phyloP scores from a whole-genome alignment of 1,284 basidiomycete genomes.

The Ganoderma multipileum region DNA sequence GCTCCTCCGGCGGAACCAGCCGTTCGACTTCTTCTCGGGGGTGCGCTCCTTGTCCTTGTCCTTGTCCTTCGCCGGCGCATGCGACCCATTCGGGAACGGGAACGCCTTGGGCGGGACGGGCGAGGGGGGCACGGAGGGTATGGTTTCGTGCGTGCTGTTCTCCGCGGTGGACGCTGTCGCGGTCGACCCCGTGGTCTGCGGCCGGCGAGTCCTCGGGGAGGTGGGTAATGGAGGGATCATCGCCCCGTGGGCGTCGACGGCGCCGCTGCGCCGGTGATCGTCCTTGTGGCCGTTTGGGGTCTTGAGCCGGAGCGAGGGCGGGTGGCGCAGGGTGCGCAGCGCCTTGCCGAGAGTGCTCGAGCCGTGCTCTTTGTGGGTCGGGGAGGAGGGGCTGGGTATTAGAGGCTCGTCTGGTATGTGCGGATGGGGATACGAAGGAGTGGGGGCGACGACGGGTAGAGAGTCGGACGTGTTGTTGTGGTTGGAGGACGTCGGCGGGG shows the following conservation, averaged over 20 bases:
- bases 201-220: constrained; percentile 28
- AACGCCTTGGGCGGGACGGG: constrained; percentile 23
- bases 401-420: constrained; percentile 5
- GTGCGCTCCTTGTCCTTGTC: constrained; percentile 49
- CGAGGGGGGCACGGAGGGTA: constrained; percentile 25
- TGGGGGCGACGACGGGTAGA: constrained; percentile 13
- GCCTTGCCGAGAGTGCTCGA: neutral
- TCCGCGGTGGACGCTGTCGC: constrained; percentile 28
- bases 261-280: constrained; percentile 24
- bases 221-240: constrained; percentile 27
- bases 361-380: neutral
- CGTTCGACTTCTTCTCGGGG: constrained; percentile 50
- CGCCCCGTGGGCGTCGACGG: constrained; percentile 9
- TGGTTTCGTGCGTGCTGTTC: constrained; percentile 28
- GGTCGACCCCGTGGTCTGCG: constrained; percentile 27
- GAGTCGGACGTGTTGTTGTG: constrained; percentile 18
- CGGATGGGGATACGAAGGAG: constrained; percentile 20
- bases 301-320: constrained; percentile 37
- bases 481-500: constrained; percentile 11
- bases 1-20: constrained; percentile 64
- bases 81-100: constrained; percentile 26
- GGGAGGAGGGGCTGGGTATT: neutral
- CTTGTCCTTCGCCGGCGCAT: constrained; percentile 30
- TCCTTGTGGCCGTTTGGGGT: constrained; percentile 23
- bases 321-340: constrained; percentile 37